Conservation (phyloP, 2,329 filamentous ascomycete genomes). For the Golovinomyces cichoracearum region DNA sequence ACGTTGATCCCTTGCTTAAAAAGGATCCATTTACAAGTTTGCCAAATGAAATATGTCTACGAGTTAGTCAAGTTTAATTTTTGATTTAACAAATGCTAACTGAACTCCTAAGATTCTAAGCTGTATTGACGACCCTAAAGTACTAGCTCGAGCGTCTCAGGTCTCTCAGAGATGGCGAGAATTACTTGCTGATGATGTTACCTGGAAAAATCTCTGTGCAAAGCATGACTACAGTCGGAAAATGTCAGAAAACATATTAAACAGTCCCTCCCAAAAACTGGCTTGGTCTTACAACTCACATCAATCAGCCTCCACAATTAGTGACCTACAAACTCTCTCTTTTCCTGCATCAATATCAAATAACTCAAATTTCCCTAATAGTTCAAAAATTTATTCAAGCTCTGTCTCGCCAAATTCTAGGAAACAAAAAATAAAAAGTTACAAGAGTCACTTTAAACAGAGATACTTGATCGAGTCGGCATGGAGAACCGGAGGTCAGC, state of each 20-base stretch:
- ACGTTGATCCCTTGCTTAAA: constrained; percentile 78
- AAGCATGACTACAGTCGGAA: constrained; percentile 65
- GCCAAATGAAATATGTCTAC: constrained; percentile 74
- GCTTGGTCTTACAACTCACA: constrained; percentile 6
- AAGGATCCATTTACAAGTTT: constrained; percentile 87
- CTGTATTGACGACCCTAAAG: constrained; percentile 90
- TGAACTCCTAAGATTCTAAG: constrained; percentile 44
- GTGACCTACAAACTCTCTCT: constrained; percentile 15
- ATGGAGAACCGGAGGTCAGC: constrained; percentile 76
- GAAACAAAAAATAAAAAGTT: constrained; percentile 47
- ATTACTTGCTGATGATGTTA: constrained; percentile 82
- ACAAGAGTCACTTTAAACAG: constrained; percentile 94
- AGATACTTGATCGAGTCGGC: constrained; percentile 90
- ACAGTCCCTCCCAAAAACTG: constrained; percentile 9
- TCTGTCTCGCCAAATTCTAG: constrained; percentile 17
- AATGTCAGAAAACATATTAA: constrained; percentile 19
- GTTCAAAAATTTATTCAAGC: constrained; percentile 29
- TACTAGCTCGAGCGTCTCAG: constrained; percentile 74
- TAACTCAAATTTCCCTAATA: constrained; percentile 14
- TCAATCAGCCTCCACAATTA: constrained; percentile 5
- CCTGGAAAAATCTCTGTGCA: constrained; percentile 91
- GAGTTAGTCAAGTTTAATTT: constrained; percentile 28
- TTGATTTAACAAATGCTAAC: constrained; percentile 3
- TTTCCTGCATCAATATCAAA: constrained; percentile 20
- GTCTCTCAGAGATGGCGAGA: constrained; percentile 91